phyloP scores from a whole-genome alignment of 306 rosid genomes.

The Pyrus bretschneideri region DNA sequence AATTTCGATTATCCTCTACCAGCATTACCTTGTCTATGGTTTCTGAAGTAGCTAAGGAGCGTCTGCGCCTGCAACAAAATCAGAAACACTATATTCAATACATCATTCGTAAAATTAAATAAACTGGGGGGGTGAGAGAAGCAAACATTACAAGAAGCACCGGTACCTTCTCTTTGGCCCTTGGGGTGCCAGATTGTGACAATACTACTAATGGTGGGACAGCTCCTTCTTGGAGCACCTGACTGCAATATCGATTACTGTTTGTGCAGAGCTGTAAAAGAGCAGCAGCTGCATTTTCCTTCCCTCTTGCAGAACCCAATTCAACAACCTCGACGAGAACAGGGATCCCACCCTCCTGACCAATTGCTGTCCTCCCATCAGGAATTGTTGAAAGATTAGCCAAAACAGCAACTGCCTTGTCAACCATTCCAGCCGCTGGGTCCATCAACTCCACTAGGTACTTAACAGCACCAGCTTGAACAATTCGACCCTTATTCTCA shows the following conservation, averaged over 20 bases:
- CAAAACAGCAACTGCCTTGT: conserved; percentile 92
- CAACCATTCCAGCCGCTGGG: conserved; percentile 97
- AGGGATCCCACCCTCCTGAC: conserved; percentile 75
- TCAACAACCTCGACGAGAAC: conserved; percentile 94
- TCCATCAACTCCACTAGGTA: conserved; percentile 96
- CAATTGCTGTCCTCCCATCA: conserved; percentile 80
- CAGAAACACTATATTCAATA: conserved; percentile 5
- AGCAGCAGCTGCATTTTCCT: conserved; percentile 97
- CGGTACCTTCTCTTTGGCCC: conserved; percentile 90
- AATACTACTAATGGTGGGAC: conserved; percentile 91
- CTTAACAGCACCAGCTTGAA: conserved; percentile 90
- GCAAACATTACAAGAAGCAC: conserved; percentile 6
- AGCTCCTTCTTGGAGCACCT: conserved; percentile 87
- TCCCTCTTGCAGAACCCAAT: conserved; percentile 94
- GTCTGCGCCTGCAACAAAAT: conserved; percentile 68
- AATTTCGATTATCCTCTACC: conserved; percentile 68
- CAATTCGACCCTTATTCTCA: conserved; percentile 83
- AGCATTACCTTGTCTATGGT: conserved; percentile 81
- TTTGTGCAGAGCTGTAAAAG: conserved; percentile 71
- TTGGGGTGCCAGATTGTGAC: conserved; percentile 88
- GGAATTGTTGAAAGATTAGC: conserved; percentile 89
- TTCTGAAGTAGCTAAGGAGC: conserved; percentile 87
- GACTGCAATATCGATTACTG: conserved; percentile 43
- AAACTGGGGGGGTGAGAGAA: neutral
- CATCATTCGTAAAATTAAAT: neutral